These are phyloP conservation scores for Tephrocybe sp. DNA, from an alignment of 768 basidiomycete species.

Conservation along the genomic window DNA sequence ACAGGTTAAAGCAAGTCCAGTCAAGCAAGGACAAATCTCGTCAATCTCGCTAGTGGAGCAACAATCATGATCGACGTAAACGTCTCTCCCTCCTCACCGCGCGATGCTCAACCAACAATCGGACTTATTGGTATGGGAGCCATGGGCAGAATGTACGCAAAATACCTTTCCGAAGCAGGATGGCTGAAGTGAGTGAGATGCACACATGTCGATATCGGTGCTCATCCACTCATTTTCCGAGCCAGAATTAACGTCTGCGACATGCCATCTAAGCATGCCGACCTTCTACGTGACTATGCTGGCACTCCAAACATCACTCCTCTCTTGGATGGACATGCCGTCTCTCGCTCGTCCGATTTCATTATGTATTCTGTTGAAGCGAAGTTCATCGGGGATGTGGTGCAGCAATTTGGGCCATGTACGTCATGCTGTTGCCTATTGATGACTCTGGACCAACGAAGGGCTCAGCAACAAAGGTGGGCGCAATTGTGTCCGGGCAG, in stretches of 20 bases:
- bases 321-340: slow-evolving; percentile 79
- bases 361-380: slow-evolving; percentile 97
- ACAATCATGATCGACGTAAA: slow-evolving; percentile 23
- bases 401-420: slow-evolving; percentile 92
- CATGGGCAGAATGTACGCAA: slow-evolving; percentile 96
- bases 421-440: slow-evolving; percentile 27
- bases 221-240: neutral
- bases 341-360: slow-evolving; percentile 88
- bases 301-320: slow-evolving; percentile 60
- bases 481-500: slow-evolving; percentile 92
- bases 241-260: slow-evolving; percentile 13
- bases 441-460: slow-evolving; percentile 2
- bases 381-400: slow-evolving; percentile 81
- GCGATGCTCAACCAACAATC: slow-evolving; percentile 65
- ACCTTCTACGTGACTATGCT: slow-evolving; percentile 57
- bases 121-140: slow-evolving; percentile 97
- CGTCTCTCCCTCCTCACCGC: slow-evolving; percentile 32
- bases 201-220: slow-evolving; percentile 4
- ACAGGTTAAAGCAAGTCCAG: no score
- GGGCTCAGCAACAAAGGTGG: slow-evolving; percentile 79
- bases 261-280: slow-evolving; percentile 67
- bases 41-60: neutral
- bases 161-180: slow-evolving; percentile 71
- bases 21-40: slow-evolving; percentile 1
- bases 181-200: slow-evolving; percentile 71